Evolutionary conservation across 495 filamentous ascomycete genomes (phyloP), one percentile per base, ranked within the genome.

Genomic region (Penicillium alfredii): DNA sequence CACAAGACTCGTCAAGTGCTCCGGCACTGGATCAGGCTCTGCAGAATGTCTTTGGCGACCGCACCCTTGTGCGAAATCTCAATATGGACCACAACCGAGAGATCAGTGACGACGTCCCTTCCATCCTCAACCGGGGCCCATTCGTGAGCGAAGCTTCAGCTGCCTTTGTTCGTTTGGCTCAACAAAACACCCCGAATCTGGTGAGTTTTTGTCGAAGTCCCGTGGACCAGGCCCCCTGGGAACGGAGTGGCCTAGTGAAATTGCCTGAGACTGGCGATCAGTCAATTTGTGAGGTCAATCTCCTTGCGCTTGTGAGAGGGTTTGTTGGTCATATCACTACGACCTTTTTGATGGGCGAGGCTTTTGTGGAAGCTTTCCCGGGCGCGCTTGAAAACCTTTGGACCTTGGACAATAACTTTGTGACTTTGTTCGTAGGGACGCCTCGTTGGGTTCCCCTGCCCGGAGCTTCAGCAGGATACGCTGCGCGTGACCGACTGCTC

Each of bases 221-320:
- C 4, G 73, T 83, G 16, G 80, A 85, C 43, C 73, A 81, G 42
- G 61, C 61, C 36, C 58, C 55, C 0, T 83, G 80, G 80, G 80
- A 84, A 51, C 71, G 76, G 4, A 51, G 44, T 13, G 66, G 61
- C 13, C 45, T 59, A 3, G 61, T 70, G 2, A 49, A 51, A 9
- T 42, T 65, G 4, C 53, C 60, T 0, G 51, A 64, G 14, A 39
- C 33, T 9, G 51, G 33, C 21, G 56, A 58, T 36, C 53, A 52
- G 24, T 45, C 40, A 12, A 49, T 61, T 14, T 73, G 71, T 16
- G 72, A 79, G 40, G 63, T 66, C 8, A 65, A 66, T 28, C 54
- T 81, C 4, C 69, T 74, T 41, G 53, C 64, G 8, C 68, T 83
- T 4, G 55, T 81, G 22, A 61, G 68, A 31, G 61, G 68, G 36